Conservation (phyloP, 2,329 filamentous ascomycete genomes). For the Cryphonectria japonica region DNA sequence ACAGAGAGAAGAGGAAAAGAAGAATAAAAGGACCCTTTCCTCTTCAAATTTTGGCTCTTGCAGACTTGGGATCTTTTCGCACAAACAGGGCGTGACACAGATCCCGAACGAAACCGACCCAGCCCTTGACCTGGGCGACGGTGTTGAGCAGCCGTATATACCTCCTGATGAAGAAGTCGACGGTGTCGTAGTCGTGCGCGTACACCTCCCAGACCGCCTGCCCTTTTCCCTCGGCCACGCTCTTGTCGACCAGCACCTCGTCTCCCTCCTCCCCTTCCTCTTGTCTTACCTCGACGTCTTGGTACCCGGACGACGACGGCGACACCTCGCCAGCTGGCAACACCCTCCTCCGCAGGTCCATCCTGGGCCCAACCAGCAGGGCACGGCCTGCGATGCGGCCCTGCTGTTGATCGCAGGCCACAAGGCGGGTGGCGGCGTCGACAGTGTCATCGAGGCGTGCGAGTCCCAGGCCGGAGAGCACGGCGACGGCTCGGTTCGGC, state of each 20-base stretch:
- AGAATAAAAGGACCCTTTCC: background rate
- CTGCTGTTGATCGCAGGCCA: conserved; percentile 49
- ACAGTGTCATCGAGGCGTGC: conserved; percentile 63
- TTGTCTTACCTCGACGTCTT: conserved; percentile 42
- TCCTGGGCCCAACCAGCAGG: conserved; percentile 60
- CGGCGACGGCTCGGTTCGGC: conserved; percentile 46
- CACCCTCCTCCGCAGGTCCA: conserved; percentile 39
- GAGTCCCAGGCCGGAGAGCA: conserved; percentile 60
- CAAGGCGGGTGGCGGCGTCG: conserved; percentile 64
- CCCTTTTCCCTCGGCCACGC: conserved; percentile 36
- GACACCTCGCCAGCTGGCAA: conserved; percentile 54
- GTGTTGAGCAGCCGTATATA: conserved; percentile 59
- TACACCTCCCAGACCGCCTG: conserved; percentile 64
- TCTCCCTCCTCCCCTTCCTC: conserved; percentile 38
- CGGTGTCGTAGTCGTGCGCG: conserved; percentile 59
- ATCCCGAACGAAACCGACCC: conserved; percentile 53
- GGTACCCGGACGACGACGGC: conserved; percentile 42
- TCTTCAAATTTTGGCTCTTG: background rate
- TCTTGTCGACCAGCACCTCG: conserved; percentile 30
- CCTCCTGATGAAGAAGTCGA: conserved; percentile 59
- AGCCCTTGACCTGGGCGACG: conserved; percentile 54
- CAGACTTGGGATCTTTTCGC: background rate
- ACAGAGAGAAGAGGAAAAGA: background rate
- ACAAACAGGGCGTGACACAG: conserved; percentile 31
- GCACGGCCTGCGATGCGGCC: conserved; percentile 56